Percentiles rank a stretch among this genome's conserved stretches.
phyloP scores from a whole-genome alignment of 1,139 yeast genomes.

The Debaryomyces nepalensis region DNA sequence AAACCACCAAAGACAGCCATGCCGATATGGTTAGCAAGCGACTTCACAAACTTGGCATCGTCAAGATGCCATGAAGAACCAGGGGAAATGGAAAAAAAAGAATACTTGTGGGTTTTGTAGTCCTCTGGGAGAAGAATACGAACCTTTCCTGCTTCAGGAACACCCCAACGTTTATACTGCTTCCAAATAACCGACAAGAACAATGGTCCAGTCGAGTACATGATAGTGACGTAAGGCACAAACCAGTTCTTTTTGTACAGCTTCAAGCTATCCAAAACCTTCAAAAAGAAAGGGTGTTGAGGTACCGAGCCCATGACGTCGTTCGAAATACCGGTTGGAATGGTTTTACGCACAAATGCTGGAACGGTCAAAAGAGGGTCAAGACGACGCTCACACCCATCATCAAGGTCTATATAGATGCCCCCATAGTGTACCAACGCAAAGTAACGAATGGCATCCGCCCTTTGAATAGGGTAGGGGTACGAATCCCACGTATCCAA shows the following conservation, averaged over 20 bases:
- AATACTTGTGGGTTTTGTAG: slow-evolving; percentile 58
- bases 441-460: slow-evolving; percentile 92
- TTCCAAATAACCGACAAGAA: slow-evolving; percentile 87
- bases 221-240: slow-evolving; percentile 86
- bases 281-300: slow-evolving; percentile 80
- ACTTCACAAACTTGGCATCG: slow-evolving; percentile 77
- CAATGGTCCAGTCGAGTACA: slow-evolving; percentile 93
- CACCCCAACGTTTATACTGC: slow-evolving; percentile 81
- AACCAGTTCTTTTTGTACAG: slow-evolving; percentile 73
- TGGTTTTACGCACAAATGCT: slow-evolving; percentile 84
- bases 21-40: slow-evolving; percentile 70
- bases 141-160: slow-evolving; percentile 65
- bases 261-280: slow-evolving; percentile 66
- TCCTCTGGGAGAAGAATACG: slow-evolving; percentile 72
- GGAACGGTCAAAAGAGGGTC: slow-evolving; percentile 83
- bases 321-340: slow-evolving; percentile 90
- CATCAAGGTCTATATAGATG: slow-evolving; percentile 86
- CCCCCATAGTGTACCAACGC: slow-evolving; percentile 87
- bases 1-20: slow-evolving; percentile 74
- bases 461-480: slow-evolving; percentile 82
- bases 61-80: slow-evolving; percentile 92
- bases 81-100: slow-evolving; percentile 72
- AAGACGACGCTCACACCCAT: slow-evolving; percentile 76
- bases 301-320: slow-evolving; percentile 94
- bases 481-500: slow-evolving; percentile 76